Conservation (phyloP, 2,329 filamentous ascomycete genomes). For the Daldinia eschscholtzii region DNA sequence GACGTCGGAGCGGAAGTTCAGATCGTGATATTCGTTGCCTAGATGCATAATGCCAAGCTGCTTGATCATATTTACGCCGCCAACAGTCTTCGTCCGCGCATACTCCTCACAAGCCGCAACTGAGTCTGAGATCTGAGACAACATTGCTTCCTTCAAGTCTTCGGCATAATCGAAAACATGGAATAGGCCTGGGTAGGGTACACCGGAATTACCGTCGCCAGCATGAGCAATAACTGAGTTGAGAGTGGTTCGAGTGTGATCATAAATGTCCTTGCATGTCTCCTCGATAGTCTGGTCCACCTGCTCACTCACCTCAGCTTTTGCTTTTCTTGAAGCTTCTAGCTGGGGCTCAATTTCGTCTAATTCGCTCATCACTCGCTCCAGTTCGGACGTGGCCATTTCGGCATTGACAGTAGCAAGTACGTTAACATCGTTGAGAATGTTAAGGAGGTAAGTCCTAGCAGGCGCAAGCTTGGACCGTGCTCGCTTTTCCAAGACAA, state of each 20-base stretch:
- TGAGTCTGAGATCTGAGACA: conserved; percentile 84
- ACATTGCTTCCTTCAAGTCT: conserved; percentile 90
- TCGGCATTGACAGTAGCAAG: conserved; percentile 89
- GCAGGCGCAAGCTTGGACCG: conserved; percentile 95
- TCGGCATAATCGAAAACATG: conserved; percentile 93
- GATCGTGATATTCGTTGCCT: conserved; percentile 85
- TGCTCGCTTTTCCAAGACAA: conserved; percentile 95
- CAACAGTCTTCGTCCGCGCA: conserved; percentile 81
- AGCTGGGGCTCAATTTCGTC: conserved; percentile 86
- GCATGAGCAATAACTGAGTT: conserved; percentile 80
- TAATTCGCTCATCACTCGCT: conserved; percentile 84
- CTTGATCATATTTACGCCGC: conserved; percentile 88
- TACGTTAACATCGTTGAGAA: conserved; percentile 86
- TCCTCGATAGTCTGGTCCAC: conserved; percentile 86
- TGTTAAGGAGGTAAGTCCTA: conserved; percentile 93
- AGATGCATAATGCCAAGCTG: conserved; percentile 89
- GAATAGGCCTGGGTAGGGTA: conserved; percentile 88
- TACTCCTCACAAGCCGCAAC: conserved; percentile 86
- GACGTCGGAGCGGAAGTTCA: conserved; percentile 89
- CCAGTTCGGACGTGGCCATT: conserved; percentile 85
- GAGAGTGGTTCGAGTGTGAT: conserved; percentile 81
- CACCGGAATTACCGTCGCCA: conserved; percentile 81
- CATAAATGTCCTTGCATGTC: conserved; percentile 87
- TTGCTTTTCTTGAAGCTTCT: conserved; percentile 85
- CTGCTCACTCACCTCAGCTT: conserved; percentile 81